Evolutionary conservation across 2,329 filamentous ascomycete species (phyloP).

Genomic region (Lizonia empirigonia): DNA sequence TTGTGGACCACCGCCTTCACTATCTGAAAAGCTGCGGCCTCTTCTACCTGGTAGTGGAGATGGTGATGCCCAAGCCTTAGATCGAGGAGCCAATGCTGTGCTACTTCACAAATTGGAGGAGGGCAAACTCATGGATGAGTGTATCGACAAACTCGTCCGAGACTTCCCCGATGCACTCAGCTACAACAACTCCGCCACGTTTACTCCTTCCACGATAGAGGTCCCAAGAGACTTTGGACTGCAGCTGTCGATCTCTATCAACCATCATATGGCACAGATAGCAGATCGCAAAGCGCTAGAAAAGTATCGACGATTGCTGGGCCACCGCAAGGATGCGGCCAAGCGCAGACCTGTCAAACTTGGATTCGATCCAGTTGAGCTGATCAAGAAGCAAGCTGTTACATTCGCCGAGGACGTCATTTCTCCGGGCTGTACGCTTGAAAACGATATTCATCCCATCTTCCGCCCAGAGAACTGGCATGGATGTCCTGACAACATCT

Average conservation of each 20-base stretch:
- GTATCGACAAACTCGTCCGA: slow-evolving; percentile 45
- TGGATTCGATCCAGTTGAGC: slow-evolving; percentile 48
- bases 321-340: slow-evolving; percentile 39
- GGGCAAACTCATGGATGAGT: slow-evolving; percentile 45
- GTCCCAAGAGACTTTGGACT: slow-evolving; percentile 47
- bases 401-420: slow-evolving; percentile 32
- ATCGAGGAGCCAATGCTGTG: slow-evolving; percentile 34
- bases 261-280: slow-evolving; percentile 47
- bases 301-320: slow-evolving; percentile 47
- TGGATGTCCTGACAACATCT: slow-evolving; percentile 46
- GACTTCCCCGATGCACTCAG: slow-evolving; percentile 44
- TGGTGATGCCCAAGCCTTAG: slow-evolving; percentile 29
- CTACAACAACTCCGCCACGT: slow-evolving; percentile 41
- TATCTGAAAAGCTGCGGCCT: slow-evolving; percentile 41
- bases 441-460: slow-evolving; percentile 45
- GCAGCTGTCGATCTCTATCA: slow-evolving; percentile 47
- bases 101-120: slow-evolving; percentile 45
- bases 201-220: slow-evolving; percentile 48
- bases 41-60: slow-evolving; percentile 37
- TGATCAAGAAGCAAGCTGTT: slow-evolving; percentile 49
- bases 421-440: slow-evolving; percentile 36
- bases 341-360: slow-evolving; percentile 43
- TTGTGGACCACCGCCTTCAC: slow-evolving; percentile 38
- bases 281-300: slow-evolving; percentile 46
- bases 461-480: slow-evolving; percentile 49